Percentiles rank a stretch among this genome's conserved stretches.
Conservation (phyloP, 352 stramenopile genomes). For the Saprolegnia parasitica region DNA sequence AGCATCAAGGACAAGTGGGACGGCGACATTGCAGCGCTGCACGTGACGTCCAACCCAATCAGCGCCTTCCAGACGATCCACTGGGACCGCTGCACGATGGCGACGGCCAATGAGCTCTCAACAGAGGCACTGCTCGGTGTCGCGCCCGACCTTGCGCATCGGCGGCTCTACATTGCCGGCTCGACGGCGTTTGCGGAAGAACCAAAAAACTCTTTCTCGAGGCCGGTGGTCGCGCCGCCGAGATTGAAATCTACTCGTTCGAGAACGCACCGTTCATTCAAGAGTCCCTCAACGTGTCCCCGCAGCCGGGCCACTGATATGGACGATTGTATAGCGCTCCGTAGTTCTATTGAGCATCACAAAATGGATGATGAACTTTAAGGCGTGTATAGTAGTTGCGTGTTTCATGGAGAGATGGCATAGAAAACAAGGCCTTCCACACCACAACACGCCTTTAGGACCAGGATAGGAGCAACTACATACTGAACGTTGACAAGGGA, state of each 20-base stretch:
- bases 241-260: conserved; percentile 18
- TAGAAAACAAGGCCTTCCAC: too few relatives aligned
- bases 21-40: neutral
- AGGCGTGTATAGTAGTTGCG: too few relatives aligned
- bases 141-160: neutral
- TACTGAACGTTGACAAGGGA: too few relatives aligned
- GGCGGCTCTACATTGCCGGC: conserved; percentile 7
- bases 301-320: neutral
- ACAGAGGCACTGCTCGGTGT: neutral
- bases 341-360: too few relatives aligned
- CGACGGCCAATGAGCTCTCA: neutral
- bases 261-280: conserved; percentile 9
- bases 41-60: neutral
- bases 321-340: neutral
- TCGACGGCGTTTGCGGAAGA: neutral
- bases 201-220: neutral
- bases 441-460: too few relatives aligned
- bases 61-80: neutral
- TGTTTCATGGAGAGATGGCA: too few relatives aligned
- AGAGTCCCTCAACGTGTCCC: neutral
- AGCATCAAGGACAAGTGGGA: neutral
- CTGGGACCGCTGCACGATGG: neutral
- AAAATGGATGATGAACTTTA: too few relatives aligned
- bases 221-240: neutral
- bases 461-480: too few relatives aligned